Conservation (phyloP, 1,284 basidiomycete species). For the Inonotus obliquus region DNA sequence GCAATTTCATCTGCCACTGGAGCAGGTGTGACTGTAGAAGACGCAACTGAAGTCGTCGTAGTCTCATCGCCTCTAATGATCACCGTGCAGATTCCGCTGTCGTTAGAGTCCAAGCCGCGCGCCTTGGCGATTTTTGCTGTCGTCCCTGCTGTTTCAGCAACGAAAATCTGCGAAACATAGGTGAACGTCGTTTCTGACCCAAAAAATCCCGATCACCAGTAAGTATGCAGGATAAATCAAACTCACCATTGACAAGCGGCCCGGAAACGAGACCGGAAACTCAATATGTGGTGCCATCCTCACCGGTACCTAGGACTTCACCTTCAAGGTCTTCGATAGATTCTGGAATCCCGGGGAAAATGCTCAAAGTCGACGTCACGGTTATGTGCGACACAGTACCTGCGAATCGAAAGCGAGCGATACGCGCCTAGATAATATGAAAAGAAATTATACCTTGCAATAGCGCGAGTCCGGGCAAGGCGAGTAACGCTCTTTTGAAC, state of each 20-base stretch:
- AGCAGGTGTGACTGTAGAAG: neutral
- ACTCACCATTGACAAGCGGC: neutral
- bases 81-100: neutral
- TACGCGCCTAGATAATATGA: too few relatives aligned
- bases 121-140: neutral
- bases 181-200: too few relatives aligned
- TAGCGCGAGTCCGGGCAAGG: neutral
- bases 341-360: neutral
- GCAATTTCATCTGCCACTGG: neutral
- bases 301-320: constrained; percentile 1
- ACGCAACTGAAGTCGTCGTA: neutral
- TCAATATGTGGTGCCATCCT: constrained; percentile 13
- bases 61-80: neutral
- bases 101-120: neutral
- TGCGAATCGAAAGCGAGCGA: too few relatives aligned
- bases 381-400: too few relatives aligned
- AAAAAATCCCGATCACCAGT: too few relatives aligned
- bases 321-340: neutral
- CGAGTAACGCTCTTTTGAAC: neutral
- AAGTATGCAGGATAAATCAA: neutral
- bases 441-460: neutral
- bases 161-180: constrained; percentile 1
- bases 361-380: neutral
- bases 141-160: neutral
- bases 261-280: constrained; percentile 6